Evolutionary conservation across 179 eudicot genomes (phyloP).

Genomic region (Pouteria campechiana): DNA sequence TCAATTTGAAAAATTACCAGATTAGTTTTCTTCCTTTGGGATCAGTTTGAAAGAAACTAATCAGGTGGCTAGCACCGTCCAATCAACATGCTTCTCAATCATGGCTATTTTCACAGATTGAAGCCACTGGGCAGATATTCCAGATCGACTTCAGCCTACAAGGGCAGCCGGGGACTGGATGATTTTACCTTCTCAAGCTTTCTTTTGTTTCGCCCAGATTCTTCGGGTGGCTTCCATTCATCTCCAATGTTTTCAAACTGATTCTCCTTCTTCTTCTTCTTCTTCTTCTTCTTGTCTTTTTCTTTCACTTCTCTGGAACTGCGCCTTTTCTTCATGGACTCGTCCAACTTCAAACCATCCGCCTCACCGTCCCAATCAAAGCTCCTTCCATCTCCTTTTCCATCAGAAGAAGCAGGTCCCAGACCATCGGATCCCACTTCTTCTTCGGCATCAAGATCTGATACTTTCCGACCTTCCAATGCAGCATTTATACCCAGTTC

Average conservation of each 20-base stretch:
- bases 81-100: too few relatives aligned
- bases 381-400: conserved; percentile 15
- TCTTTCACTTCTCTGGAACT: conserved; percentile 4
- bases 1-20: background rate
- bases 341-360: conserved; percentile 10
- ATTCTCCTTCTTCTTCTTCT: conserved; percentile 13
- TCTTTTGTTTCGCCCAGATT: conserved; percentile 20
- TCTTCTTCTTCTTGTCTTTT: conserved; percentile 4
- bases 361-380: conserved; percentile 20
- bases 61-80: too few relatives aligned
- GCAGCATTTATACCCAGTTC: background rate
- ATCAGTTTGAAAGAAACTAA: too few relatives aligned
- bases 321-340: conserved; percentile 6
- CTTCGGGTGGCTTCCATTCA: conserved; percentile 12
- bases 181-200: conserved; percentile 43
- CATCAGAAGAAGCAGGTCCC: background rate
- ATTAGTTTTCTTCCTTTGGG: too few relatives aligned
- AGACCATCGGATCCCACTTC: background rate
- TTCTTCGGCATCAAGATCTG: background rate
- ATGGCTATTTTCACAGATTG: too few relatives aligned
- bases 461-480: too few relatives aligned
- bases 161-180: background rate
- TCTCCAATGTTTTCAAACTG: conserved; percentile 7
- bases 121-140: too few relatives aligned
- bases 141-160: background rate